These are phyloP conservation scores for Botrytis pseudocinerea DNA, from an alignment of 2,329 filamentous ascomycete genomes.

Conservation along the genomic window DNA sequence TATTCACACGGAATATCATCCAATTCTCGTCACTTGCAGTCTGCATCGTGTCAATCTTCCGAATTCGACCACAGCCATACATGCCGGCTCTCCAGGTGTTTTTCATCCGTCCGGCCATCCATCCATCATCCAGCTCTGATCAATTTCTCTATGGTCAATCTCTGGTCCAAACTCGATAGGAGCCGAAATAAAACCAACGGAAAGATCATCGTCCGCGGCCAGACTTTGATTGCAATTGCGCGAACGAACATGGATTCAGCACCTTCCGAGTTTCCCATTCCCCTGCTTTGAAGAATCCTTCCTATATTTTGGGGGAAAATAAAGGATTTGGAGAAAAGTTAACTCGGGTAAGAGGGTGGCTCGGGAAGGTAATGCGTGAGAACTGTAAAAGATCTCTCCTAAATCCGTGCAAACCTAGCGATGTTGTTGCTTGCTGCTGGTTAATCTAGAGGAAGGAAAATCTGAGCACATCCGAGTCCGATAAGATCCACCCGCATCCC, in stretches of 20 bases:
- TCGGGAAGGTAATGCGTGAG: constrained; percentile 7
- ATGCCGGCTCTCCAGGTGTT: not conserved
- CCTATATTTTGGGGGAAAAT: not conserved
- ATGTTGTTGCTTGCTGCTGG: constrained; percentile 4
- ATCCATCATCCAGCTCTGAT: not conserved
- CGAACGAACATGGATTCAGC: constrained; percentile 14
- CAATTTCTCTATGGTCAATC: constrained; percentile 2
- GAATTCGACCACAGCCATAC: constrained; percentile 4
- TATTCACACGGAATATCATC: constrained; percentile 6
- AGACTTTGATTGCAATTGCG: constrained; percentile 7
- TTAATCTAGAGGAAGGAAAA: not conserved
- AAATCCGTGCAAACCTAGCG: constrained; percentile 16
- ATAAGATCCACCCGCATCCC: not conserved
- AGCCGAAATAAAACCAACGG: constrained; percentile 6
- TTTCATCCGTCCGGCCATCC: not conserved
- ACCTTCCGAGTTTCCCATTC: constrained; percentile 12
- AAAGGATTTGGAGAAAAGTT: not conserved
- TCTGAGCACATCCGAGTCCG: not conserved
- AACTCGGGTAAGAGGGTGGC: not conserved
- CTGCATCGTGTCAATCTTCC: constrained; percentile 8
- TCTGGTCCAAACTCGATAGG: not conserved
- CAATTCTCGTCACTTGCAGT: constrained; percentile 16
- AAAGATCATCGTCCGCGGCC: not conserved
- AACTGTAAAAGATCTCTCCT: constrained; percentile 16
- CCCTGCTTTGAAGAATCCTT: constrained; percentile 19